phyloP scores from a whole-genome alignment of 805 yeast species.

The Candida suzukii region DNA sequence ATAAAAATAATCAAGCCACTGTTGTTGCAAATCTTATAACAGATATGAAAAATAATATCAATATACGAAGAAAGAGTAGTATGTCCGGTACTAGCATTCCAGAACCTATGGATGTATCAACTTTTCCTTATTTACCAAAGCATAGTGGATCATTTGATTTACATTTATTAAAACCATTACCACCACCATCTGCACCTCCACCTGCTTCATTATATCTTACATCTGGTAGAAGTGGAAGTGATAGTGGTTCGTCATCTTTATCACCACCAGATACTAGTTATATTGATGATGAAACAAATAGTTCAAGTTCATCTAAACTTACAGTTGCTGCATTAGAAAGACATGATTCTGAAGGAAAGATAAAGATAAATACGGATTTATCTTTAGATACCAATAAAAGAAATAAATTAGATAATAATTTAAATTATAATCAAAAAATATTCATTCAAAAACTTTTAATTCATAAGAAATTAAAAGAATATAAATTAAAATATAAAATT shows the following conservation, averaged over 20 bases:
- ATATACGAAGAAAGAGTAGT: neutral
- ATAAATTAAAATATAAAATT: conserved; percentile 32
- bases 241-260: conserved; percentile 2
- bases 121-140: neutral
- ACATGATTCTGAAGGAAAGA: conserved; percentile 7
- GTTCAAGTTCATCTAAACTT: conserved; percentile 1
- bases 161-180: neutral
- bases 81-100: neutral
- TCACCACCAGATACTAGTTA: conserved; percentile 1
- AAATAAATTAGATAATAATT: neutral
- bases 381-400: too few relatives aligned
- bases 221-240: neutral
- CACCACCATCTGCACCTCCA: neutral
- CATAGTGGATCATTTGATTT: neutral
- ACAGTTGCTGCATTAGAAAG: conserved; percentile 13
- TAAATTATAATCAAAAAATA: conserved; percentile 39
- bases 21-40: neutral
- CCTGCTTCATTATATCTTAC: neutral
- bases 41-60: neutral
- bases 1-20: neutral
- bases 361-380: conserved; percentile 2
- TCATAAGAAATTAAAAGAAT: conserved; percentile 42
- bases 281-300: neutral
- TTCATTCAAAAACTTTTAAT: conserved; percentile 51
- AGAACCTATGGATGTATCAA: neutral